Evolutionary conservation across 2,329 filamentous ascomycete species (phyloP).

Genomic region (Fusarium verticillioides): DNA sequence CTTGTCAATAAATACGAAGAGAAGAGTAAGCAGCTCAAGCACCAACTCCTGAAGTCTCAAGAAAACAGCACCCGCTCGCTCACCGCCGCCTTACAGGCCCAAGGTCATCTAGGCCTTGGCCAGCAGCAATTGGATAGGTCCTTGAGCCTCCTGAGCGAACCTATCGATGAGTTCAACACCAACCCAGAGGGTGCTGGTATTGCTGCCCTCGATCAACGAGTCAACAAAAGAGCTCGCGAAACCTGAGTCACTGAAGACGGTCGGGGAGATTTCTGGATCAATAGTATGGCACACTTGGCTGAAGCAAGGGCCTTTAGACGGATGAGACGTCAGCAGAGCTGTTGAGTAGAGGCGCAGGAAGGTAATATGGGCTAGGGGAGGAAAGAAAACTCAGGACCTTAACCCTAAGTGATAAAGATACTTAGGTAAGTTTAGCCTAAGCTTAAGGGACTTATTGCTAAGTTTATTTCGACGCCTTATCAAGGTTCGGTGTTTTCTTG

Average conservation of each 20-base stretch:
- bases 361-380: not conserved
- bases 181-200: accelerated
- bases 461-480: too few relatives aligned
- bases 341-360: accelerated
- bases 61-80: not conserved
- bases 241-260: not conserved
- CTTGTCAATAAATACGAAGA: not conserved
- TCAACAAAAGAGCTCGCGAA: not conserved
- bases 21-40: not conserved
- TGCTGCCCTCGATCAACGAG: not conserved
- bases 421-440: too few relatives aligned
- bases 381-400: too few relatives aligned
- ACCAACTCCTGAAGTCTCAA: not conserved
- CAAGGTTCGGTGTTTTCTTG: too few relatives aligned
- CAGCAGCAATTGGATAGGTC: not conserved
- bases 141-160: accelerated
- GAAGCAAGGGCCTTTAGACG: accelerated
- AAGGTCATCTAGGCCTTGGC: too few relatives aligned
- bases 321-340: not conserved
- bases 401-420: too few relatives aligned
- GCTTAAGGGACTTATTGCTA: too few relatives aligned
- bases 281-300: accelerated
- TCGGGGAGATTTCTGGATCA: not conserved
- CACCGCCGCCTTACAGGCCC: accelerated
- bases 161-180: not conserved